These are phyloP conservation scores for Pisolithus marmoratus DNA, from an alignment of 768 basidiomycete species.

Conservation along the genomic window DNA sequence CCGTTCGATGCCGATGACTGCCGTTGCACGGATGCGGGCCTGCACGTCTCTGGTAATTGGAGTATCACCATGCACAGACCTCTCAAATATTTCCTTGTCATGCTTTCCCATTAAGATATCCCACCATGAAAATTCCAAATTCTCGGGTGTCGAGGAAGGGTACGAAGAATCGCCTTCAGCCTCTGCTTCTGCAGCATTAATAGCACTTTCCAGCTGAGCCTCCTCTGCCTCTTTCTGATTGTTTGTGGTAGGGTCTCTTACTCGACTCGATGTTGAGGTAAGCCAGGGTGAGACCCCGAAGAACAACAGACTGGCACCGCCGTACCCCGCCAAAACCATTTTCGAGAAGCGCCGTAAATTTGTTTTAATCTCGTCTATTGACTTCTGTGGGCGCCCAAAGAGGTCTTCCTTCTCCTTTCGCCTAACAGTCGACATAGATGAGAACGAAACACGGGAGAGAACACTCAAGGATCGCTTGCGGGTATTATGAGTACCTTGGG, in stretches of 20 bases:
- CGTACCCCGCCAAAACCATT: slow-evolving; percentile 80
- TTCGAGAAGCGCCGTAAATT: slow-evolving; percentile 77
- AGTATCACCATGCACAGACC: slow-evolving; percentile 36
- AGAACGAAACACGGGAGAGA: slow-evolving; percentile 20
- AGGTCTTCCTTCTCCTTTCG: slow-evolving; percentile 16
- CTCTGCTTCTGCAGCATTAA: slow-evolving; percentile 69
- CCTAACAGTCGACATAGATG: slow-evolving; percentile 22
- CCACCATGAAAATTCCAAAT: slow-evolving; percentile 70
- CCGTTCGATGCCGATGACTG: slow-evolving; percentile 59
- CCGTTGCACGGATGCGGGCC: slow-evolving; percentile 47
- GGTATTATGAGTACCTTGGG: slow-evolving; percentile 20
- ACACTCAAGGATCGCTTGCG: slow-evolving; percentile 26
- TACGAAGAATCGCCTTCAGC: slow-evolving; percentile 32
- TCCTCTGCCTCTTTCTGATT: slow-evolving; percentile 52
- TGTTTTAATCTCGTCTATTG: slow-evolving; percentile 51
- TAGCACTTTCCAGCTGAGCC: slow-evolving; percentile 54
- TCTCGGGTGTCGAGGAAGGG: slow-evolving; percentile 14
- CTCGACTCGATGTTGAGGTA: slow-evolving; percentile 19
- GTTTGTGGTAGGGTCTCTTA: slow-evolving; percentile 20
- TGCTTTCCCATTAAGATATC: slow-evolving; percentile 73
- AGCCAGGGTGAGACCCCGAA: slow-evolving; percentile 55
- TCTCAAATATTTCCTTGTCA: slow-evolving; percentile 78
- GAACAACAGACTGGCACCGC: slow-evolving; percentile 75
- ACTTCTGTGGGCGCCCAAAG: slow-evolving; percentile 20
- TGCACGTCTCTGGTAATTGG: slow-evolving; percentile 16